These are phyloP conservation scores for Oryza australiensis DNA, from an alignment of 176 grass and related monocot genomes.

Conservation along the genomic window DNA sequence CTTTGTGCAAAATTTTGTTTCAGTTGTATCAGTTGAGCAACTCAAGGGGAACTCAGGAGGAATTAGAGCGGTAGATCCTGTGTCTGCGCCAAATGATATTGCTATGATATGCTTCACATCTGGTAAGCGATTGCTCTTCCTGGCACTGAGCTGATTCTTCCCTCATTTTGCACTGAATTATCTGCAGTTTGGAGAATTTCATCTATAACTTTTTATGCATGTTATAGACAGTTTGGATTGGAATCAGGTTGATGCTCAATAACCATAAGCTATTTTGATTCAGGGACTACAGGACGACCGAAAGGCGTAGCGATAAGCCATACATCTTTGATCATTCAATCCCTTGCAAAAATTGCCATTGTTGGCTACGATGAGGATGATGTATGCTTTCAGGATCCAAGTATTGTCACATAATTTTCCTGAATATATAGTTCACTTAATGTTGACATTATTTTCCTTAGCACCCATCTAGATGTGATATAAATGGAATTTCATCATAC, in stretches of 20 bases:
- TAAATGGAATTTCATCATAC: neutral
- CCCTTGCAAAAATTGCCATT: slow-evolving; percentile 80
- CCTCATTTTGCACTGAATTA: neutral
- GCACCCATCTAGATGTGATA: neutral
- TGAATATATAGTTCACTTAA: neutral
- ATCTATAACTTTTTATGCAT: neutral
- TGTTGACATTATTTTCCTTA: neutral
- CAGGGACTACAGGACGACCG: slow-evolving; percentile 79
- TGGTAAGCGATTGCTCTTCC: slow-evolving; percentile 45
- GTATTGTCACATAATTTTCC: neutral
- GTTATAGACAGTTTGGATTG: neutral
- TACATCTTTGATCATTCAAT: slow-evolving; percentile 79
- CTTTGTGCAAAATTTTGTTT: slow-evolving; percentile 10
- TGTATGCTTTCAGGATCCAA: slow-evolving; percentile 69
- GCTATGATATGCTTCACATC: slow-evolving; percentile 96
- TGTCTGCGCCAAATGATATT: slow-evolving; percentile 40
- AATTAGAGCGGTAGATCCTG: slow-evolving; percentile 22
- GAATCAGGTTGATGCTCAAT: neutral
- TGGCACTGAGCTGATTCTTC: neutral
- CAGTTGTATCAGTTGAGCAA: slow-evolving; percentile 48
- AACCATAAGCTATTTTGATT: neutral
- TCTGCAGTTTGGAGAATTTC: neutral
- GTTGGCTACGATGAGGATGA: slow-evolving; percentile 87
- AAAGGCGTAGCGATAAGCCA: slow-evolving; percentile 88
- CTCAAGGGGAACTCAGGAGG: slow-evolving; percentile 37